Evolutionary conservation across 2,329 filamentous ascomycete species (phyloP).

Genomic region (Myotisia sp.): DNA sequence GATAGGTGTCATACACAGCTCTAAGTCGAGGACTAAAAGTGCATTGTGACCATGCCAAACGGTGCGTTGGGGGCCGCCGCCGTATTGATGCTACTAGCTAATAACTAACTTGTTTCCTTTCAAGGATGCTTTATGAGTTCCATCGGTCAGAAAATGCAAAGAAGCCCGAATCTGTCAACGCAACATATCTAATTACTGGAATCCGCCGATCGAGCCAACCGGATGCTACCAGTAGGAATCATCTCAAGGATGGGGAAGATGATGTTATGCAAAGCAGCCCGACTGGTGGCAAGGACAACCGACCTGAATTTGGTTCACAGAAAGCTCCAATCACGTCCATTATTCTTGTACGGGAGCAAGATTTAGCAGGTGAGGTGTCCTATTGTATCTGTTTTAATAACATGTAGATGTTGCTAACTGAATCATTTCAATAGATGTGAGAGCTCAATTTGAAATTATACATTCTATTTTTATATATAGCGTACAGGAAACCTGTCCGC

Average conservation of each 20-base stretch:
- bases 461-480: conserved; percentile 79
- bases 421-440: conserved; percentile 44
- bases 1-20: conserved; percentile 70
- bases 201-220: conserved; percentile 35
- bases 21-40: conserved; percentile 71
- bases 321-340: conserved; percentile 43
- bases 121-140: conserved; percentile 76
- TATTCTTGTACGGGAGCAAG: conserved; percentile 56
- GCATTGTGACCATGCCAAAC: conserved; percentile 76
- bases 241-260: conserved; percentile 46
- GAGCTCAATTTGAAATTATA: conserved; percentile 57
- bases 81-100: background rate
- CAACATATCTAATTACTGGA: conserved; percentile 81
- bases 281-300: conserved; percentile 46
- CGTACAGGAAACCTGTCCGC: conserved; percentile 54
- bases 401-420: conserved; percentile 11
- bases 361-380: conserved; percentile 46
- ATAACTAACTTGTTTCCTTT: background rate
- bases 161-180: conserved; percentile 61
- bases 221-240: conserved; percentile 24
- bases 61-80: conserved; percentile 43
- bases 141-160: conserved; percentile 63
- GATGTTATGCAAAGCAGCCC: conserved; percentile 52
- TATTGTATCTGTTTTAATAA: background rate
- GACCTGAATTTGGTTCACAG: conserved; percentile 34